A percentile compares a stretch with the other conserved stretches of the same genome.
Evolutionary conservation across 306 rosid species (phyloP).

Genomic region (Betula pendula): DNA sequence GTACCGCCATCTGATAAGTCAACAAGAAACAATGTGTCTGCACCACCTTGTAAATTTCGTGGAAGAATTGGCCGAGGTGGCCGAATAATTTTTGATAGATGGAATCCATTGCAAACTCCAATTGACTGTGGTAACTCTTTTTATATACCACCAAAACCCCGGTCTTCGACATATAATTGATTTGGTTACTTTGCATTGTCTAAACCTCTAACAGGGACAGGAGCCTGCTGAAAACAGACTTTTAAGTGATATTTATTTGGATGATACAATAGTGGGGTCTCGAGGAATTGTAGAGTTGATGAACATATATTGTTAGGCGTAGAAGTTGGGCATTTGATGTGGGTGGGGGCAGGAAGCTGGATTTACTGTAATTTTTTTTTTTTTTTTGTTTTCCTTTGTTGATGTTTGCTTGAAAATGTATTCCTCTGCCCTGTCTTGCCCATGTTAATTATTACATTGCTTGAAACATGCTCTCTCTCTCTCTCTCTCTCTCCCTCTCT

Average conservation of each 20-base stretch:
- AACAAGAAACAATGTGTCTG: conserved; percentile 51
- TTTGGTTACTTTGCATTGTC: conserved; percentile 4
- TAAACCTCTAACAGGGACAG: not conserved
- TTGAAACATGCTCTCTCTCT: not conserved
- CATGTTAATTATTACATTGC: conserved; percentile 3
- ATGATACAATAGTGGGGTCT: not conserved
- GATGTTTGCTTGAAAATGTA: conserved; percentile 14
- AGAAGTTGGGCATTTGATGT: not conserved
- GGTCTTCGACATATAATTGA: conserved; percentile 70
- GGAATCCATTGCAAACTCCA: conserved; percentile 88
- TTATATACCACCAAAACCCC: conserved; percentile 73
- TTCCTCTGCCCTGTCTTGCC: not conserved
- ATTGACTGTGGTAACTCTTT: conserved; percentile 78
- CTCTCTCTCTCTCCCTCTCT: too few species aligned
- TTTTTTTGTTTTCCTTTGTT: not conserved
- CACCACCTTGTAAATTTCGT: conserved; percentile 53
- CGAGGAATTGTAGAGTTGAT: not conserved
- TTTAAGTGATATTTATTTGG: not conserved
- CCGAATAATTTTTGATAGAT: conserved; percentile 84
- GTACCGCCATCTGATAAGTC: conserved; percentile 55
- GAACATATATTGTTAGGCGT: conserved; percentile 7
- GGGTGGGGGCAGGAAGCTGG: conserved; percentile 4
- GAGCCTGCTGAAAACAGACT: conserved; percentile 7
- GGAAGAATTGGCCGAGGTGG: conserved; percentile 98
- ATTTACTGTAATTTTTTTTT: not conserved